These are phyloP conservation scores for Daldinia decipiens DNA, from an alignment of 495 filamentous ascomycete species.

Conservation along the genomic window DNA sequence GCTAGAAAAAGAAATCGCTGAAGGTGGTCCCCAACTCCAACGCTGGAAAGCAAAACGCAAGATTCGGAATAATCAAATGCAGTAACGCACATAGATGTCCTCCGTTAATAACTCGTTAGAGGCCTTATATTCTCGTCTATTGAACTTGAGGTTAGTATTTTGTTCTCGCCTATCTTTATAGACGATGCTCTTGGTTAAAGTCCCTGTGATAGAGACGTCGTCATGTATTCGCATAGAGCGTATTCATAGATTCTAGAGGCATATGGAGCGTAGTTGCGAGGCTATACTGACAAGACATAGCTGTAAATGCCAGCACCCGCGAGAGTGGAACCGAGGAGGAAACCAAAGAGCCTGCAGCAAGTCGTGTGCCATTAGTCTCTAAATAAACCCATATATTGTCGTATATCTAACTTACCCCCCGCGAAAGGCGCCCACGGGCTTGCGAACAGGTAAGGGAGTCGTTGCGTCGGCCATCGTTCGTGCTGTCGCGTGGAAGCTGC, in stretches of 20 bases:
- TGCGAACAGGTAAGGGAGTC: conserved; percentile 71
- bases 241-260: not conserved
- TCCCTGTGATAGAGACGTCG: not conserved
- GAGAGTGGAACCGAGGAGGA: conserved; percentile 84
- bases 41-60: conserved; percentile 33
- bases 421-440: conserved; percentile 89
- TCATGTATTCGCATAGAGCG: not conserved
- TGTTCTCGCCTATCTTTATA: not conserved
- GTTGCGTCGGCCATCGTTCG: conserved; percentile 53
- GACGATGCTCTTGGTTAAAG: not conserved
- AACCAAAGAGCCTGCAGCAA: conserved; percentile 80
- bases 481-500: conserved; percentile 59
- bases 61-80: conserved; percentile 56
- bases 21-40: conserved; percentile 25
- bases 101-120: conserved; percentile 94
- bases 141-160: conserved; percentile 20
- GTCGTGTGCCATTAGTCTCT: conserved; percentile 19
- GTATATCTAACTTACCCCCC: conserved; percentile 75
- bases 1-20: conserved; percentile 10
- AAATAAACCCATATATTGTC: conserved; percentile 5
- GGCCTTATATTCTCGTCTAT: conserved; percentile 82
- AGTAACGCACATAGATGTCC: conserved; percentile 88
- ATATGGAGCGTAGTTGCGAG: not conserved
- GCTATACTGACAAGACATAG: conserved; percentile 71
- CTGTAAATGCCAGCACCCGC: conserved; percentile 86